Conservation (phyloP, 257 asterid species). For the Prunella vulgaris region DNA sequence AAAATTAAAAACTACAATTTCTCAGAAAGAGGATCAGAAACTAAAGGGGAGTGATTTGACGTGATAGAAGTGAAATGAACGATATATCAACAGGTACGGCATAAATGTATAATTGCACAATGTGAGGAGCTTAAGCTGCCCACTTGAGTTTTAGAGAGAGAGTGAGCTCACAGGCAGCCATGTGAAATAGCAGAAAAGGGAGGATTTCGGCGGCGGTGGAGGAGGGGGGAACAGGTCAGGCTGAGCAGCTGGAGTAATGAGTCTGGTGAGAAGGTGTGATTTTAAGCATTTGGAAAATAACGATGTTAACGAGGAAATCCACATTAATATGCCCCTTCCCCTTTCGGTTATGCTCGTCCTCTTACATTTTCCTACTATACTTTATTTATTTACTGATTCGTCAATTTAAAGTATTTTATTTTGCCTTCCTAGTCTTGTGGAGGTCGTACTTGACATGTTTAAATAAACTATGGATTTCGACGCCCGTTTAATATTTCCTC, state of each 20-base stretch:
- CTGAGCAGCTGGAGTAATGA: not conserved
- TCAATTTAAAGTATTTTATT: not conserved
- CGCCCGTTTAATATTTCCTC: too few species aligned
- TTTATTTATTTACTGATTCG: not conserved
- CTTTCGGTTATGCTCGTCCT: too few species aligned
- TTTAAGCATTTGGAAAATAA: not conserved
- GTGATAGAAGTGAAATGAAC: not conserved
- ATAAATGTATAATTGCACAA: not conserved
- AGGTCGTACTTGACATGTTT: not conserved
- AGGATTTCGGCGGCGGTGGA: conserved; percentile 8
- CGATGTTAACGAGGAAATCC: conserved; percentile 5
- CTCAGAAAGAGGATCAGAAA: not conserved
- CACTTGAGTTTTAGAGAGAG: not conserved
- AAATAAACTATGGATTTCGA: too few species aligned
- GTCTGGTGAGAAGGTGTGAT: not conserved
- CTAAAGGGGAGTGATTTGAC: not conserved
- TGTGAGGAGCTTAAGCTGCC: not conserved
- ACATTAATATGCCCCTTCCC: too few species aligned
- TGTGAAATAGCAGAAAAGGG: not conserved
- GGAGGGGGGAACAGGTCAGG: too few species aligned
- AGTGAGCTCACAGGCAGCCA: conserved; percentile 30
- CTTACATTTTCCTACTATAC: not conserved
- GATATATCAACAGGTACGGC: not conserved
- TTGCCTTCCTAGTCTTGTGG: not conserved
- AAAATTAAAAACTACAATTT: not conserved